These are phyloP conservation scores for Ceratocystiopsis brevicomis DNA, from an alignment of 2,329 filamentous ascomycete species.

Conservation along the genomic window DNA sequence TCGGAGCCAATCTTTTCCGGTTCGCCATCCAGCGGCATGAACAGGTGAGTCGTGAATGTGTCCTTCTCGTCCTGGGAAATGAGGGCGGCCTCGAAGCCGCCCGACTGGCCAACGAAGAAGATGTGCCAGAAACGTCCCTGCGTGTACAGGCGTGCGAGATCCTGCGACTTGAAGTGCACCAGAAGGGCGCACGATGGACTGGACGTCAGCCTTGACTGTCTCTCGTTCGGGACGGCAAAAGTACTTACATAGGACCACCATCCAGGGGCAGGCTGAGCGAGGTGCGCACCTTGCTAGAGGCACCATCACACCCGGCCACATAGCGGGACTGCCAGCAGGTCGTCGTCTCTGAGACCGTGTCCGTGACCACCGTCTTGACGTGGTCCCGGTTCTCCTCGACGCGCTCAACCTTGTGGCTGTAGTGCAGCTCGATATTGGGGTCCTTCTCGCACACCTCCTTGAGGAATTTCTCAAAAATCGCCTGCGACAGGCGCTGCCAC, in stretches of 20 bases:
- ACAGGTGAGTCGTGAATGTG: conserved; percentile 3
- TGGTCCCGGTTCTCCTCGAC: neutral
- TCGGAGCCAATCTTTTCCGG: conserved; percentile 1
- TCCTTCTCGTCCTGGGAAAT: conserved; percentile 7
- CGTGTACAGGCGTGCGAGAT: conserved; percentile 2
- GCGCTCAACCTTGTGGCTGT: conserved; percentile 8
- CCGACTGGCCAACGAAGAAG: conserved; percentile 4
- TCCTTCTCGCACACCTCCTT: conserved; percentile 10
- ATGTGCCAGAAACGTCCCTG: conserved; percentile 11
- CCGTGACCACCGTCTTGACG: neutral
- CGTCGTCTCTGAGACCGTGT: neutral
- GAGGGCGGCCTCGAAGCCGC: neutral
- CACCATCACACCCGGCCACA: conserved; percentile 4
- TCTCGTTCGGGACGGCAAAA: too few relatives aligned
- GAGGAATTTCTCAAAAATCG: conserved; percentile 18
- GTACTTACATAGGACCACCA: conserved; percentile 6
- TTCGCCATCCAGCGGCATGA: conserved; percentile 1
- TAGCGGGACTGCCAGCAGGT: neutral
- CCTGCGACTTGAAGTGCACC: conserved; percentile 10
- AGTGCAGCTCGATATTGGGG: conserved; percentile 12
- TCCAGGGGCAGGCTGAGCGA: conserved; percentile 2
- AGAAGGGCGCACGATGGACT: conserved; percentile 5
- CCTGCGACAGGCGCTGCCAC: conserved; percentile 16
- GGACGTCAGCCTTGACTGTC: too few relatives aligned
- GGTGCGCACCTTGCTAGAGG: conserved; percentile 1